Percentiles rank a stretch among this genome's conserved stretches.
Evolutionary conservation across 768 basidiomycete genomes (phyloP).

Genomic region (Boletellus ananas): DNA sequence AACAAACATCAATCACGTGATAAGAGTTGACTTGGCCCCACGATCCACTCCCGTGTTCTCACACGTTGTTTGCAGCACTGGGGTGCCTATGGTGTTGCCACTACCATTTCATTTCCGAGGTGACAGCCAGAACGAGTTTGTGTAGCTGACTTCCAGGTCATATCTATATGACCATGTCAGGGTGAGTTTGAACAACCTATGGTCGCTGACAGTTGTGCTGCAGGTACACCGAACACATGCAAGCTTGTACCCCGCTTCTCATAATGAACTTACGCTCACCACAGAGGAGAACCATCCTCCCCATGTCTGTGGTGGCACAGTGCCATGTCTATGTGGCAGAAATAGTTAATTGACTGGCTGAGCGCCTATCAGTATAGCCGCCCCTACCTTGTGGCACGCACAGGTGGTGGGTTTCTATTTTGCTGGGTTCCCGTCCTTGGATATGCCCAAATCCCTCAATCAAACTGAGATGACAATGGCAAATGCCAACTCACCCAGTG

Average conservation of each 20-base stretch:
- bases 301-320: constrained; percentile 7
- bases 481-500: neutral
- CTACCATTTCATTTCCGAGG: neutral
- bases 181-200: neutral
- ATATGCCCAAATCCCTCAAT: neutral
- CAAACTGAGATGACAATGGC: neutral
- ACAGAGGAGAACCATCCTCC: constrained; percentile 20
- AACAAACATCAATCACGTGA: too few species aligned
- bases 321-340: neutral
- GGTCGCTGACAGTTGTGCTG: neutral
- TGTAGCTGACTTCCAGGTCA: neutral
- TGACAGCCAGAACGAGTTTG: neutral
- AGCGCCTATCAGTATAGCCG: neutral
- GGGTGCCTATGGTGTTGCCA: neutral
- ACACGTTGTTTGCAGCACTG: too few species aligned
- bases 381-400: constrained; percentile 8
- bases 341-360: neutral
- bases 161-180: neutral
- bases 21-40: too few species aligned
- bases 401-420: neutral
- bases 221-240: neutral
- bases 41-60: too few species aligned
- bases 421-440: constrained; percentile 4
- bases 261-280: constrained; percentile 1
- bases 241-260: constrained; percentile 3